Base-by-base conservation (phyloP, 2,329 filamentous ascomycete species). In the Onygenales sp. region DNA sequence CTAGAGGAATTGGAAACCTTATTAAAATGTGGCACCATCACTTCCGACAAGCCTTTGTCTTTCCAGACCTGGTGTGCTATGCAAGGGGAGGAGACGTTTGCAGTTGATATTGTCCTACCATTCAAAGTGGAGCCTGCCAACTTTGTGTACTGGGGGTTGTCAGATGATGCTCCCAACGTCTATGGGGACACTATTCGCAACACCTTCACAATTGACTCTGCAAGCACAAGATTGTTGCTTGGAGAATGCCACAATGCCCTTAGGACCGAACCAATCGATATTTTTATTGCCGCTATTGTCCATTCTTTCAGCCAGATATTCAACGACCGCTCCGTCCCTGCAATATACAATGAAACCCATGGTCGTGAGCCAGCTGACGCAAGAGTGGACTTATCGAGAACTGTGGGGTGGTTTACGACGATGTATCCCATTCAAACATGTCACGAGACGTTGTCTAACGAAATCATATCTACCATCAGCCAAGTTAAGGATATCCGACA, bases 331-430 rank as follows among this genome's bases (percentile, higher is more conserved):
- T 35, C 63, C 1, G 56, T 70, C 1, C 69, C 74, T 3, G 68
- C 71, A 0, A 71, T 78, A 43, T 73, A 72, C 57, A 77, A 75
- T 27, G 75, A 78, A 60, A 74, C 74, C 0, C 75, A 78, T 45
- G 75, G 75, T 8, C 65, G 75, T 42, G 75, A 77, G 58, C 64
- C 70, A 0, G 76, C 74, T 67, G 68, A 75, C 49, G 47, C 66
- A 0, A 66, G 66, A 2, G 71, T 78, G 45, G 75, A 78, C 46
- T 68, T 78, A 5, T 75, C 75, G 2, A 68, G 73, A 5, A 78
- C 75, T 1, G 68, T 78, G 2, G 76, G 76, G 5, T 78, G 76
- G 76, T 78, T 78, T 55, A 78, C 75, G 0, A 74, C 73, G 21
- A 60, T 78, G 7, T 74, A 73, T 50, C 75, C 75, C 0, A 69